These are phyloP conservation scores for Biscogniauxia sp. DNA, from an alignment of 2,329 filamentous ascomycete species.

Conservation along the genomic window DNA sequence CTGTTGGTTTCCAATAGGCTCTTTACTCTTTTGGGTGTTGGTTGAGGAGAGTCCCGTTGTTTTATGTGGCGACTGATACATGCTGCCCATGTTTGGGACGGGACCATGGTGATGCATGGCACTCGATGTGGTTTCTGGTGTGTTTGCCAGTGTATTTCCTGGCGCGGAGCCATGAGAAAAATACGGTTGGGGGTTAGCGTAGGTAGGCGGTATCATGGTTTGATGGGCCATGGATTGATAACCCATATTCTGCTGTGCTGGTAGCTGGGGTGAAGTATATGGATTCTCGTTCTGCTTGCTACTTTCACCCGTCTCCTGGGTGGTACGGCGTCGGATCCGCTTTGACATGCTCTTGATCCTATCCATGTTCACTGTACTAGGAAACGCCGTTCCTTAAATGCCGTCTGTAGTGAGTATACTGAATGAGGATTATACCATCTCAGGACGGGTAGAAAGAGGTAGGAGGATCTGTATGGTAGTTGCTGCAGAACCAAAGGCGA, in stretches of 20 bases:
- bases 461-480: no score
- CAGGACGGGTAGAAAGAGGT: no score
- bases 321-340: neutral
- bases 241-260: no score
- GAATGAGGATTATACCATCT: no score
- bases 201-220: no score
- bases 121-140: neutral
- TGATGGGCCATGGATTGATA: neutral
- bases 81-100: no score
- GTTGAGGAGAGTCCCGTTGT: neutral
- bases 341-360: neutral
- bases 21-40: neutral
- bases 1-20: neutral
- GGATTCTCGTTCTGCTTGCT: neutral
- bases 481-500: no score
- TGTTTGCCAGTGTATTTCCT: neutral
- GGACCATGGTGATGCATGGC: no score
- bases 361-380: neutral
- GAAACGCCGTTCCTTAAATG: neutral
- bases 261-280: neutral
- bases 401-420: no score
- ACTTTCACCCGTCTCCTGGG: neutral
- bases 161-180: neutral
- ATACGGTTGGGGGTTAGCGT: neutral
- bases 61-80: neutral